Evolutionary conservation across 2,329 filamentous ascomycete species (phyloP), one percentile per base, ranked within the genome.

Genomic region (Paracoccidioides brasiliensis): DNA sequence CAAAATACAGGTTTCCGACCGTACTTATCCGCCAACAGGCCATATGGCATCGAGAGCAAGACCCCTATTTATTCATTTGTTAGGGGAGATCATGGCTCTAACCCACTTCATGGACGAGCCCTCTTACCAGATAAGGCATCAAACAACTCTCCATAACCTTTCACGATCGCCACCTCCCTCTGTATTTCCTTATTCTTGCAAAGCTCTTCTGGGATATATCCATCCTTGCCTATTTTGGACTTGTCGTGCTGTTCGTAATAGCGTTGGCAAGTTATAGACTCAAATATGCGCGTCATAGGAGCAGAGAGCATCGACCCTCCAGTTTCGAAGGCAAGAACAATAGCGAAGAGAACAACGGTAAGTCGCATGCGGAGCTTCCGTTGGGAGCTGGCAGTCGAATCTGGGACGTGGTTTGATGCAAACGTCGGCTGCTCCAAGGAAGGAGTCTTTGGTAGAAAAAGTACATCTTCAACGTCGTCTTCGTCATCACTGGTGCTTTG

Each of bases 101-200:
- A 10, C 2, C 28, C 32, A 0, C 15, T n/a, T 40, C 6, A 55
- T 2, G 4, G 30, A 22, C 10, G 8, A 48, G n/a, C 32, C 7
- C n/a, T 58, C 66, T 46, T 66, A 69, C 69, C 68, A 40, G 70
- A 54, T 22, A 69, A 54, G 4, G 69, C 72, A 60, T 76, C 72
- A 58, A 76, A 77, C 55, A 74, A 73, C 58, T 76, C 74, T 62
- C 73, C 70, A 66, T 74, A 77, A 1, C 75, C 75, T 59, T 76
- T 76, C n/a, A 78, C 73, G 51, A 72, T 72, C 1, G 76, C 75
- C 60, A 78, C 60, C 61, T 74, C 71, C 45, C 74, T 69, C 59
- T 78, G 76, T 30, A 78, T 69, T 49, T 66, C 68, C 37, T 73
- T 69, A 14, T 72, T 63, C 64, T 78, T 78, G 62, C 76, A 78